phyloP scores from a whole-genome alignment of 148 eudicot genomes.

The Heliamphora exappendiculata region DNA sequence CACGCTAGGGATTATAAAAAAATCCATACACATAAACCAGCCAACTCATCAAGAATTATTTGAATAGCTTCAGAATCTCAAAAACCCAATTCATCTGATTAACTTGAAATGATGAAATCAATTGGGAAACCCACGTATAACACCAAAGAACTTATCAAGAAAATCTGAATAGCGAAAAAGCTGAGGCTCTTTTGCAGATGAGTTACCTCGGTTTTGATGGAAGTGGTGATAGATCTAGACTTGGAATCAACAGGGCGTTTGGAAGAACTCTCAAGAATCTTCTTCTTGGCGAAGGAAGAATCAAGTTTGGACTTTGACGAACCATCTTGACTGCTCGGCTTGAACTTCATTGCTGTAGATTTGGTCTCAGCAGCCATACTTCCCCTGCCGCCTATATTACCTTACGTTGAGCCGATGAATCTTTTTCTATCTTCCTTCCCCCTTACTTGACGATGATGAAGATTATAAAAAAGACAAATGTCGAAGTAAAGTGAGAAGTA shows the following conservation, averaged over 20 bases:
- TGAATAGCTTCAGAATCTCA: neutral
- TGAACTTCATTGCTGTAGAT: conserved; percentile 24
- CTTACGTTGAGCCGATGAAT: neutral
- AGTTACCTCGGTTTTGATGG: conserved; percentile 52
- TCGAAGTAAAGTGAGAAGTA: neutral
- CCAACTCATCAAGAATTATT: neutral
- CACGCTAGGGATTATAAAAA: neutral
- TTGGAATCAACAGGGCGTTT: conserved; percentile 34
- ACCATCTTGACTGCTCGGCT: conserved; percentile 21
- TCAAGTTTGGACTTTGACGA: conserved; percentile 24
- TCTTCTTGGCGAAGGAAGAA: conserved; percentile 31
- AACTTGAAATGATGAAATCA: neutral
- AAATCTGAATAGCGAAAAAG: conserved; percentile 4
- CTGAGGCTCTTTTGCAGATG: conserved; percentile 9
- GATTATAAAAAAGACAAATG: neutral
- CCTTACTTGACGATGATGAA: neutral
- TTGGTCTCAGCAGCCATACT: conserved; percentile 32
- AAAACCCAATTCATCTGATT: conserved; percentile 7
- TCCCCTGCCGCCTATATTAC: neutral
- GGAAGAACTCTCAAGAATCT: conserved; percentile 24
- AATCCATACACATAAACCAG: neutral
- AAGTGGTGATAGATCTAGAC: conserved; percentile 23
- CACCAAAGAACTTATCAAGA: neutral
- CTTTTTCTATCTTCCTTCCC: neutral
- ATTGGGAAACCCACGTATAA: neutral